These are phyloP conservation scores for Russula abietina DNA, from an alignment of 768 basidiomycete species.

Conservation along the genomic window DNA sequence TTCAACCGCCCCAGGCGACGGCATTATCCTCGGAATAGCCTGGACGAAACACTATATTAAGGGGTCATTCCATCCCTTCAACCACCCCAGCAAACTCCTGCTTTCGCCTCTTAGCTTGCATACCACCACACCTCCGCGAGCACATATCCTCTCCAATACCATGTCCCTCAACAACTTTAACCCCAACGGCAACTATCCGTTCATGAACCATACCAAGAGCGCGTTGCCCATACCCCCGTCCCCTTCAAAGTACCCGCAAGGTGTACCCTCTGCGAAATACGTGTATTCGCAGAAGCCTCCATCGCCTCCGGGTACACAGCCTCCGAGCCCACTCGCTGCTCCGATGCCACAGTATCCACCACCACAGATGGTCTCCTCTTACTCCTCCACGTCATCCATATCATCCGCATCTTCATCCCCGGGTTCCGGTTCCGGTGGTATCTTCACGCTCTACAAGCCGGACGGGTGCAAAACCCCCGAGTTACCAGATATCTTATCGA, in stretches of 20 bases:
- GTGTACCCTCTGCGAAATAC: slow-evolving; percentile 34
- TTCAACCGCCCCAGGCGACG: slow-evolving; percentile 1
- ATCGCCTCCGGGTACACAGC: slow-evolving; percentile 19
- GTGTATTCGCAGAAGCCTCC: slow-evolving; percentile 17
- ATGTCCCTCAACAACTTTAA: slow-evolving; percentile 40
- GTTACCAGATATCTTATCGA: slow-evolving; percentile 39
- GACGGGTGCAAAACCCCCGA: slow-evolving; percentile 52
- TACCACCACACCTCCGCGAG: background rate
- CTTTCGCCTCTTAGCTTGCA: background rate
- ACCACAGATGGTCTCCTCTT: background rate
- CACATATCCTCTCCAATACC: slow-evolving; percentile 4
- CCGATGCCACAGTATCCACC: slow-evolving; percentile 18
- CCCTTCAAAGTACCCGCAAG: slow-evolving; percentile 45
- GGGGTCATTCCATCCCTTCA: slow-evolving; percentile 1
- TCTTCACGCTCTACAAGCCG: slow-evolving; percentile 49
- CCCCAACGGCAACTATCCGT: slow-evolving; percentile 54
- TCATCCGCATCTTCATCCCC: slow-evolving; percentile 10
- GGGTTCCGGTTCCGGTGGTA: slow-evolving; percentile 18
- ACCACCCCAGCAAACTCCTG: slow-evolving; percentile 14
- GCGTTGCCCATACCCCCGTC: slow-evolving; percentile 37
- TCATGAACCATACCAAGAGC: slow-evolving; percentile 39
- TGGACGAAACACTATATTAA: slow-evolving; percentile 15
- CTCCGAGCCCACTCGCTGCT: slow-evolving; percentile 8
- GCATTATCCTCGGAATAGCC: background rate
- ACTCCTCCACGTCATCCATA: slow-evolving; percentile 12